phyloP scores from a whole-genome alignment of 2,329 filamentous ascomycete genomes.

The Aspergillus pseudoglaucus region DNA sequence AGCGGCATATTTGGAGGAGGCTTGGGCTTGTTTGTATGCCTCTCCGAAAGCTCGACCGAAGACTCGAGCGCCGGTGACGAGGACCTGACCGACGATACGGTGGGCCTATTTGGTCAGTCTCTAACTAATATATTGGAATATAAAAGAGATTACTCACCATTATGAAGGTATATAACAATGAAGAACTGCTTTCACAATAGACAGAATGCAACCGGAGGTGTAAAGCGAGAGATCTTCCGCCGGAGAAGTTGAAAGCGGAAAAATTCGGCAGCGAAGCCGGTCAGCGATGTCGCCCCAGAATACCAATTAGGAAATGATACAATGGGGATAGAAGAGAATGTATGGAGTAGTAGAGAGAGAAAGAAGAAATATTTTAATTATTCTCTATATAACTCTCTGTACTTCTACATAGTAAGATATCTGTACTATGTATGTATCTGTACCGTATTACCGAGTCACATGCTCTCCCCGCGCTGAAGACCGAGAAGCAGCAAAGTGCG shows the following conservation, averaged over 20 bases:
- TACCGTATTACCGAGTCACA: constrained; percentile 7
- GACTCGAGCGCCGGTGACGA: constrained; percentile 83
- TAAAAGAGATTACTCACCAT: background rate
- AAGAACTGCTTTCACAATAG: background rate
- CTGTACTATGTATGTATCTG: too few species aligned
- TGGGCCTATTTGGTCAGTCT: constrained; percentile 60
- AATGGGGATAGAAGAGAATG: background rate
- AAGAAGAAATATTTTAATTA: background rate
- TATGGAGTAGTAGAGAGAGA: background rate
- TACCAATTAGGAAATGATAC: background rate
- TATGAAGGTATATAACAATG: background rate
- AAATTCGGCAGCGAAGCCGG: constrained; percentile 12
- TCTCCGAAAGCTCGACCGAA: constrained; percentile 88
- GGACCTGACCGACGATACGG: constrained; percentile 87
- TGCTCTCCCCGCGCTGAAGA: background rate
- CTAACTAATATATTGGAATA: background rate
- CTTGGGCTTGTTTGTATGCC: constrained; percentile 91
- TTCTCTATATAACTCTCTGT: background rate
- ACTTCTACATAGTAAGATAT: too few species aligned
- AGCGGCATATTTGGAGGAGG: constrained; percentile 73
- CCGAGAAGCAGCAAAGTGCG: background rate
- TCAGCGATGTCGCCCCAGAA: too few species aligned
- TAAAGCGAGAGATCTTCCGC: constrained; percentile 1
- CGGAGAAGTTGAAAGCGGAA: constrained; percentile 5
- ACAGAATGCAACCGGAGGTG: constrained; percentile 13